Evolutionary conservation across 1,139 yeast species (phyloP).

Genomic region (Yarrowia galli): DNA sequence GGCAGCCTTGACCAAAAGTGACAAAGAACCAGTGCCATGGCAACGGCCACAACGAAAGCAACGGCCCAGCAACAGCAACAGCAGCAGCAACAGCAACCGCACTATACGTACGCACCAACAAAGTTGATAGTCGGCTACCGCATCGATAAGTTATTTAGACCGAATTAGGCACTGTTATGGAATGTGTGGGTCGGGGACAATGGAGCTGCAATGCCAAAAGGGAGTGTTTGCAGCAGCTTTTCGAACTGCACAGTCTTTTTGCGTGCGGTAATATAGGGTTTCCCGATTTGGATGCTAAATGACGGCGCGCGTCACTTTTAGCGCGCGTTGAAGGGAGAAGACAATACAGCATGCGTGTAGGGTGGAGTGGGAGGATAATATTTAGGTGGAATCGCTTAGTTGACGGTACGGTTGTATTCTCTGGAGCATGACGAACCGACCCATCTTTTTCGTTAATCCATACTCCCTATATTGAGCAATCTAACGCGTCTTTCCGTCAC

Average conservation of each 20-base stretch:
- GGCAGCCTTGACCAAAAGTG: not conserved
- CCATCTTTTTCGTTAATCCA: not conserved
- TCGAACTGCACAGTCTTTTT: conserved; percentile 14
- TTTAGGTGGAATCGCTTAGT: not conserved
- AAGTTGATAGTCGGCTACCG: conserved; percentile 12
- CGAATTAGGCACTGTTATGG: conserved; percentile 38
- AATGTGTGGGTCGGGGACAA: conserved; percentile 21
- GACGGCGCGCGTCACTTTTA: conserved; percentile 19
- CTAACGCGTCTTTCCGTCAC: conserved; percentile 14
- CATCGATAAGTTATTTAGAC: conserved; percentile 17
- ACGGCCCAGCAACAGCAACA: not conserved
- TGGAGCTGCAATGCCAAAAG: conserved; percentile 6
- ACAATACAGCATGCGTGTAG: conserved; percentile 12
- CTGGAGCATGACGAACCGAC: not conserved
- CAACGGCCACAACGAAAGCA: not conserved
- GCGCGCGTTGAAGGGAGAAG: conserved; percentile 31
- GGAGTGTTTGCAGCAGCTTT: not conserved
- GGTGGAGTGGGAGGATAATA: not conserved
- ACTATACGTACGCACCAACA: too few species aligned
- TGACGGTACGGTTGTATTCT: too few species aligned
- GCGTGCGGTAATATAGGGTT: conserved; percentile 30
- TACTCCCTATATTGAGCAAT: not conserved
- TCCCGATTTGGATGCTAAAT: conserved; percentile 36
- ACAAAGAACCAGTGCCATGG: not conserved
- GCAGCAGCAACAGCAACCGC: not conserved